These are phyloP conservation scores for Suzukiozyma palmioleophila DNA, from an alignment of 1,139 yeast genomes.

Conservation along the genomic window DNA sequence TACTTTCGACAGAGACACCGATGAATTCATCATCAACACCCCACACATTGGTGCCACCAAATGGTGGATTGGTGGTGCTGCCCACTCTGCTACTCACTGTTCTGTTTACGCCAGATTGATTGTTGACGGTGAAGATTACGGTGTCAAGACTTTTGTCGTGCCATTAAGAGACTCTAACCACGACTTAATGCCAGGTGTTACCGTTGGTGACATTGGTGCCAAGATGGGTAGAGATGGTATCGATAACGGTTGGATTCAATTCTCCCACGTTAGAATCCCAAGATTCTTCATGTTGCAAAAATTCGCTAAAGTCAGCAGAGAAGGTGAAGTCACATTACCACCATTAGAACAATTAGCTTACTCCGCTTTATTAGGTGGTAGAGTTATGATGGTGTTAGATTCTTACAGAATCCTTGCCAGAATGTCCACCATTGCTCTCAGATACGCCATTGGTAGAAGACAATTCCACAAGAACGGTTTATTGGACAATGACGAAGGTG, in stretches of 20 bases:
- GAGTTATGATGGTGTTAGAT: slow-evolving; percentile 86
- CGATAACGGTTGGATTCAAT: slow-evolving; percentile 95
- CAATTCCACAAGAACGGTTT: slow-evolving; percentile 56
- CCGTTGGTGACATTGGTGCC: slow-evolving; percentile 88
- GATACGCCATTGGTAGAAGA: slow-evolving; percentile 87
- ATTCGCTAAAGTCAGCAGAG: slow-evolving; percentile 66
- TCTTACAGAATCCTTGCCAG: slow-evolving; percentile 79
- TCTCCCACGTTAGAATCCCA: slow-evolving; percentile 76
- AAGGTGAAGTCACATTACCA: slow-evolving; percentile 67
- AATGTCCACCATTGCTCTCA: slow-evolving; percentile 75
- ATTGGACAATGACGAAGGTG: slow-evolving; percentile 12
- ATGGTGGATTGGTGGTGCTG: slow-evolving; percentile 99
- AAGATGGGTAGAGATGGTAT: slow-evolving; percentile 91
- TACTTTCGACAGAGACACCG: slow-evolving; percentile 60
- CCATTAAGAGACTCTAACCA: slow-evolving; percentile 77
- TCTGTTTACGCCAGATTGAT: slow-evolving; percentile 78
- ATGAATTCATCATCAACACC: slow-evolving; percentile 72
- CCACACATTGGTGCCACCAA: slow-evolving; percentile 91
- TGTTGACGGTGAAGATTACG: slow-evolving; percentile 79
- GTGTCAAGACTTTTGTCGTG: slow-evolving; percentile 86
- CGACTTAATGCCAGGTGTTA: slow-evolving; percentile 69
- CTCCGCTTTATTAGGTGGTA: slow-evolving; percentile 81
- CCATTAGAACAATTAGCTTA: slow-evolving; percentile 86
- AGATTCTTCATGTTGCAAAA: slow-evolving; percentile 79
- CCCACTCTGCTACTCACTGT: slow-evolving; percentile 85